A percentile compares a stretch with the other conserved stretches of the same genome.
These are phyloP conservation scores for Ogataea nonfermentans DNA, from an alignment of 805 yeast species.

Conservation along the genomic window DNA sequence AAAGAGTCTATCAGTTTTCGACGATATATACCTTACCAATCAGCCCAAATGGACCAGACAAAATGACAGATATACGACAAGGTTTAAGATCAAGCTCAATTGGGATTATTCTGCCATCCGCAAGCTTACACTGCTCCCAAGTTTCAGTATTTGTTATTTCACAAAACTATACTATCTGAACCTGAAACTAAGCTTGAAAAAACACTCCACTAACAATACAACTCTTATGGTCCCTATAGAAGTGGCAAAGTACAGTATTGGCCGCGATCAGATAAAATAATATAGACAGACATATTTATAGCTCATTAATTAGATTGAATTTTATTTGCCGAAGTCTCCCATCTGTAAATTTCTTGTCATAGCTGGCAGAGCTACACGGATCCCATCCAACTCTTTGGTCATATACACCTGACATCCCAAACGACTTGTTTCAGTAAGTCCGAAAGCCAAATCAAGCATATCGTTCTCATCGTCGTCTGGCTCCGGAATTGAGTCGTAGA, in stretches of 20 bases:
- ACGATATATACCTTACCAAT: constrained; percentile 9
- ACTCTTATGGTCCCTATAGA: constrained; percentile 22
- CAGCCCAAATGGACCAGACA: constrained; percentile 22
- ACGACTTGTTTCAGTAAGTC: constrained; percentile 93
- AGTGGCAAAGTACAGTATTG: constrained; percentile 20
- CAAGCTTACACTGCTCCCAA: constrained; percentile 21
- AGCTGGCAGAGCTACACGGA: constrained; percentile 93
- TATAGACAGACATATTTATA: too few relatives aligned
- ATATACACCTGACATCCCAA: constrained; percentile 91
- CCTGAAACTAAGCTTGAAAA: constrained; percentile 17
- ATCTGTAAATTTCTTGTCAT: constrained; percentile 92
- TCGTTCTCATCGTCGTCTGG: constrained; percentile 98
- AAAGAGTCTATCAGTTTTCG: constrained; percentile 18
- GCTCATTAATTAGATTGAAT: neutral
- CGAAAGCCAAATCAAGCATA: constrained; percentile 97
- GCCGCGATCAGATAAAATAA: constrained; percentile 1
- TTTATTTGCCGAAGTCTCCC: constrained; percentile 61
- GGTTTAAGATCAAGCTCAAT: constrained; percentile 17
- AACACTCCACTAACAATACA: constrained; percentile 16
- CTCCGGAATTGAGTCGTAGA: constrained; percentile 85
- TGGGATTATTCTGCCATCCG: constrained; percentile 15
- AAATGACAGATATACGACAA: constrained; percentile 12
- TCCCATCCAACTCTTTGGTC: constrained; percentile 88
- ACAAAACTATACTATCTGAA: constrained; percentile 20
- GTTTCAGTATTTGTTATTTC: constrained; percentile 22